phyloP scores from a whole-genome alignment of 2,329 filamentous ascomycete genomes.

The Pestalotiopsis sp. region DNA sequence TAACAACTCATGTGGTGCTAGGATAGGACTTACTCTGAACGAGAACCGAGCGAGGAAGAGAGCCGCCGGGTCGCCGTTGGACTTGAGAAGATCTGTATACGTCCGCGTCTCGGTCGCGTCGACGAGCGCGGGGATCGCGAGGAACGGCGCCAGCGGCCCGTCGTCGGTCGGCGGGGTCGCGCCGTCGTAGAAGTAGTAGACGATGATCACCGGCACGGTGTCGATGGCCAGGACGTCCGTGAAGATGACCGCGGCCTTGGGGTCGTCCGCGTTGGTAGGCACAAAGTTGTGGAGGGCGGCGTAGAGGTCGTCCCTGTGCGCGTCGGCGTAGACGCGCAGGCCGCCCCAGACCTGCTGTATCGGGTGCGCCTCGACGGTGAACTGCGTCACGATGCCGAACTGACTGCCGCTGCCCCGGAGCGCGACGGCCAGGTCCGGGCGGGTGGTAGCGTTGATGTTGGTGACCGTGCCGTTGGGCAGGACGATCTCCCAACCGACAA shows the following conservation, averaged over 20 bases:
- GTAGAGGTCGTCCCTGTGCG: constrained; percentile 28
- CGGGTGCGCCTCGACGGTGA: constrained; percentile 28
- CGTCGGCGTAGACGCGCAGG: constrained; percentile 29
- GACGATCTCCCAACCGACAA: constrained; percentile 29
- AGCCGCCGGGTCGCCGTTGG: constrained; percentile 17
- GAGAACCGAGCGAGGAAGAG: constrained; percentile 18
- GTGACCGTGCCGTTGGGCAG: constrained; percentile 25
- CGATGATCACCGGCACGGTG: constrained; percentile 19
- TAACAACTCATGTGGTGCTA: neutral
- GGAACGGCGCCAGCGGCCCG: constrained; percentile 31
- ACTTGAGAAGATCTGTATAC: constrained; percentile 14
- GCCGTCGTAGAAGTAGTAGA: constrained; percentile 37
- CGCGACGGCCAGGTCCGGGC: constrained; percentile 27
- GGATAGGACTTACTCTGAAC: neutral
- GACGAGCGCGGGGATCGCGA: constrained; percentile 26
- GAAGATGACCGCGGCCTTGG: constrained; percentile 32
- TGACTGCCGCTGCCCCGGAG: constrained; percentile 30
- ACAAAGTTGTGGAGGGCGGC: constrained; percentile 33
- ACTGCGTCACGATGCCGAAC: constrained; percentile 35
- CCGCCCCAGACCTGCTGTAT: constrained; percentile 39
- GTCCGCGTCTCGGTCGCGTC: constrained; percentile 21
- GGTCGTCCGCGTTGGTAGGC: constrained; percentile 23
- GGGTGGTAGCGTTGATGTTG: constrained; percentile 23
- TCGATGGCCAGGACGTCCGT: constrained; percentile 26
- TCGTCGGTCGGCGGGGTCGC: constrained; percentile 28